Percentiles rank a stretch among this genome's conserved stretches.
These are phyloP conservation scores for Wickerhamomyces bisporus DNA, from an alignment of 805 yeast genomes.

Conservation along the genomic window DNA sequence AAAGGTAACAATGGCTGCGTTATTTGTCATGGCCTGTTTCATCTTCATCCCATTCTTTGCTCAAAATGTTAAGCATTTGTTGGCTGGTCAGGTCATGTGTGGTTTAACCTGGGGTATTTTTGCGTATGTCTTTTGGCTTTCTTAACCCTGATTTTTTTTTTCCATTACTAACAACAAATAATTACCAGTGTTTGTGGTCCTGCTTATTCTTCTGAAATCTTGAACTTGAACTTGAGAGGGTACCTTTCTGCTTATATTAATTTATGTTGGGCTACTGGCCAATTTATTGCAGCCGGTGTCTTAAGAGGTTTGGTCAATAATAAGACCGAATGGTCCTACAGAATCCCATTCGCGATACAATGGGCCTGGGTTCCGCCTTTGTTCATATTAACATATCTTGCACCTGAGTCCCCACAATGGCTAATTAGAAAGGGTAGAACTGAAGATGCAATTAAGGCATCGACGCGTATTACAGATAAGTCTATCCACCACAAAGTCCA, in stretches of 20 bases:
- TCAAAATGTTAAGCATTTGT: constrained; percentile 27
- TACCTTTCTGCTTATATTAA: constrained; percentile 36
- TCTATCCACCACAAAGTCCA: constrained; percentile 15
- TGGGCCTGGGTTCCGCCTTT: constrained; percentile 57
- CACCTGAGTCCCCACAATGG: constrained; percentile 62
- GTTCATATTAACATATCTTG: constrained; percentile 34
- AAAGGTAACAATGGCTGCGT: constrained; percentile 26
- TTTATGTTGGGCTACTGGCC: constrained; percentile 44
- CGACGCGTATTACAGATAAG: constrained; percentile 20
- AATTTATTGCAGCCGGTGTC: constrained; percentile 45
- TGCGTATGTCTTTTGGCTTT: no score
- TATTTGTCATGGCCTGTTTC: constrained; percentile 29
- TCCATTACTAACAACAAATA: no score
- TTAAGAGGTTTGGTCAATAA: constrained; percentile 30
- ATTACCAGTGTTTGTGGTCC: constrained; percentile 29
- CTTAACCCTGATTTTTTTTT: no score
- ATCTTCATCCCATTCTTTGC: constrained; percentile 39
- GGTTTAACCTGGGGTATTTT: constrained; percentile 41
- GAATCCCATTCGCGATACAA: constrained; percentile 53
- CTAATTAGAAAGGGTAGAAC: constrained; percentile 36
- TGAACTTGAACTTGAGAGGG: constrained; percentile 36
- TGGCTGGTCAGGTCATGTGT: constrained; percentile 37
- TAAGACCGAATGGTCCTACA: constrained; percentile 36
- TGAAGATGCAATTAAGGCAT: constrained; percentile 36
- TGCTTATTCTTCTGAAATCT: constrained; percentile 39